Evolutionary conservation across 192 early-diverging fungal species (phyloP), one percentile per base, ranked within the genome.

Genomic region (Powellomyces hirtus): DNA sequence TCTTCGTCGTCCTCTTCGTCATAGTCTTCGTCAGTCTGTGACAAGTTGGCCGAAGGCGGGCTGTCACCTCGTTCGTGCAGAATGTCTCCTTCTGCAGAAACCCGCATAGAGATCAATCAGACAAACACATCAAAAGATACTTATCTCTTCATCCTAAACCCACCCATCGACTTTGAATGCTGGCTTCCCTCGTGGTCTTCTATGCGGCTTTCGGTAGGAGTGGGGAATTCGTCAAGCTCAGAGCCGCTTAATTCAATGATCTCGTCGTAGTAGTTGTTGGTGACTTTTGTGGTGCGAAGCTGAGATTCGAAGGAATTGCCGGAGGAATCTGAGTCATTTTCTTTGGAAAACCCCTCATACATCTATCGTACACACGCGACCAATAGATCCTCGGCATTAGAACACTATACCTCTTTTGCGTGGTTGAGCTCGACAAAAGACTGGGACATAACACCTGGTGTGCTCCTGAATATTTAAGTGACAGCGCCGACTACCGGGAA

Each of bases 241-340:
- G 64, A 53, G 1, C 65, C 76, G 18, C 64, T 76, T 46, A 82
- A 59, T 38, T 73, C 80, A 24, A 77, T 26, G 14, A 70, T 59
- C 52, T 82, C 80, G 58, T 82, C 80, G 58, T 70, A 82, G 71
- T 72, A 81, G 51, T 68, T 75, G 68, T 77, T 78, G 38, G 71
- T 26, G 27, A 74, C 72, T 60, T 72, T 66, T 18, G 18, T 62
- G 20, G 30, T 59, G 18, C 29, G 50, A 24, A 57, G 65, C 50
- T 57, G 16, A 14, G 26, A 49, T 24, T 5, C 16, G 18, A 42
- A 14, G 46, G 16, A n/a, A n/a, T n/a, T n/a, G n/a, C n/a, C n/a
- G n/a, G n/a, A n/a, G n/a, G n/a, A n/a, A n/a, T n/a, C n/a, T n/a
- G n/a, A n/a, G n/a, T n/a, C n/a, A n/a, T n/a, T n/a, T n/a, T n/a